Evolutionary conservation across 2,329 filamentous ascomycete species (phyloP).

Genomic region (Mariannaea sp.): DNA sequence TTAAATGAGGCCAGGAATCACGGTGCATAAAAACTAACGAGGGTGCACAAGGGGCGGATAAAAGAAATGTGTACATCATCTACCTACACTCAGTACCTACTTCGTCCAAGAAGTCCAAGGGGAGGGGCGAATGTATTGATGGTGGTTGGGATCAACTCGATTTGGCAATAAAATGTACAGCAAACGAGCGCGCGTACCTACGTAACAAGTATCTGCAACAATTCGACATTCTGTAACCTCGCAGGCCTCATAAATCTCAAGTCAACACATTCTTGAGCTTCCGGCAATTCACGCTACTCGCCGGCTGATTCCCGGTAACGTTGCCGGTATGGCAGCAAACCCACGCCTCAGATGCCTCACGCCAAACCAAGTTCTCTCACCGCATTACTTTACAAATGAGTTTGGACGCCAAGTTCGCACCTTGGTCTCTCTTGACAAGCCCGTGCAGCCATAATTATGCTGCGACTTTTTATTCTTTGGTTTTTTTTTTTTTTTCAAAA

Average conservation of each 20-base stretch:
- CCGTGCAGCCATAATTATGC: constrained; percentile 26
- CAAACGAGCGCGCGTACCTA: constrained; percentile 14
- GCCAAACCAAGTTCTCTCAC: constrained; percentile 37
- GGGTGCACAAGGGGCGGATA: constrained; percentile 32
- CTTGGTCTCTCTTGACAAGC: constrained; percentile 35
- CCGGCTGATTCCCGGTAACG: constrained; percentile 31
- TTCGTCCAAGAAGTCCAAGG: constrained; percentile 1
- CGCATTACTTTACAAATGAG: constrained; percentile 39
- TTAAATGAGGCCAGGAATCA: constrained; percentile 29
- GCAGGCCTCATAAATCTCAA: constrained; percentile 2
- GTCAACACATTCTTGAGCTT: constrained; percentile 1
- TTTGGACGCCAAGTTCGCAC: constrained; percentile 37
- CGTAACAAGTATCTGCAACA: neutral
- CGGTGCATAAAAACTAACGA: constrained; percentile 27
- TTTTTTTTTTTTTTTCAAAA: constrained; percentile 18
- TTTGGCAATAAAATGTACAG: constrained; percentile 35
- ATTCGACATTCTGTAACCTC: neutral
- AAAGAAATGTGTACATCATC: constrained; percentile 21
- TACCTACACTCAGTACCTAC: neutral
- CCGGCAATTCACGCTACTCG: constrained; percentile 15
- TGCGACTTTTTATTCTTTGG: constrained; percentile 28
- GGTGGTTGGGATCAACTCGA: constrained; percentile 34
- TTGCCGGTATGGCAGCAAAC: constrained; percentile 34
- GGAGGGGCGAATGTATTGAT: constrained; percentile 30
- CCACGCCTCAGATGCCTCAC: constrained; percentile 35